phyloP scores from a whole-genome alignment of 2,329 filamentous ascomycete genomes.

The Zasmidium citrigriseum region DNA sequence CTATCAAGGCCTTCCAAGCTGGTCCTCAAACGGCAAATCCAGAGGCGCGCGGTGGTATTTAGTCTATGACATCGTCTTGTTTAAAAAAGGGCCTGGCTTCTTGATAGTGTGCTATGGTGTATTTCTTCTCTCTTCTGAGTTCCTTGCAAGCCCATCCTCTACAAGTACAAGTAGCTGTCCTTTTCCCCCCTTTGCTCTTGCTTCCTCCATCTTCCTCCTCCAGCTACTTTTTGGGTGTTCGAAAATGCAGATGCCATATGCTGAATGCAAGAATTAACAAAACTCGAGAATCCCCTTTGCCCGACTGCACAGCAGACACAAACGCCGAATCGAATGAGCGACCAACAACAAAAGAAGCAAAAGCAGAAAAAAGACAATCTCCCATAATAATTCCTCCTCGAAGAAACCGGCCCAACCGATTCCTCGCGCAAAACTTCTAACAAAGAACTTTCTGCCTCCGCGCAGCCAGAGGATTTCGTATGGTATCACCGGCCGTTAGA shows the following conservation, averaged over 20 bases:
- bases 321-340: constrained; percentile 6
- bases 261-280: constrained; percentile 12
- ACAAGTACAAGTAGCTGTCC: constrained; percentile 17
- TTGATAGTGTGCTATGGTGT: background rate
- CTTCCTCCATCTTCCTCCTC: background rate
- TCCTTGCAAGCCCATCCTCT: no score
- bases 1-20: background rate
- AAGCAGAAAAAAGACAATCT: no score
- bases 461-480: constrained; percentile 14
- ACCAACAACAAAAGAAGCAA: background rate
- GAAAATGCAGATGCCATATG: constrained; percentile 13
- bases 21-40: background rate
- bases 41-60: background rate
- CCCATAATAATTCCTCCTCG: no score
- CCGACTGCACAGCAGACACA: background rate
- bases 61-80: background rate
- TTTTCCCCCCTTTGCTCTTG: background rate
- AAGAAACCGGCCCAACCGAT: no score
- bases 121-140: constrained; percentile 3
- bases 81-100: background rate
- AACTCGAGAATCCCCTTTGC: background rate
- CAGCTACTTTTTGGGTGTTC: constrained; percentile 6
- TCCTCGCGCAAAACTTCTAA: constrained; percentile 1
- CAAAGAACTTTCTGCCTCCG: constrained; percentile 23
- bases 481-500: constrained; percentile 27